Evolutionary conservation across 75 land plant genomes (phyloP).

Genomic region (Isoetes taiwanensis): DNA sequence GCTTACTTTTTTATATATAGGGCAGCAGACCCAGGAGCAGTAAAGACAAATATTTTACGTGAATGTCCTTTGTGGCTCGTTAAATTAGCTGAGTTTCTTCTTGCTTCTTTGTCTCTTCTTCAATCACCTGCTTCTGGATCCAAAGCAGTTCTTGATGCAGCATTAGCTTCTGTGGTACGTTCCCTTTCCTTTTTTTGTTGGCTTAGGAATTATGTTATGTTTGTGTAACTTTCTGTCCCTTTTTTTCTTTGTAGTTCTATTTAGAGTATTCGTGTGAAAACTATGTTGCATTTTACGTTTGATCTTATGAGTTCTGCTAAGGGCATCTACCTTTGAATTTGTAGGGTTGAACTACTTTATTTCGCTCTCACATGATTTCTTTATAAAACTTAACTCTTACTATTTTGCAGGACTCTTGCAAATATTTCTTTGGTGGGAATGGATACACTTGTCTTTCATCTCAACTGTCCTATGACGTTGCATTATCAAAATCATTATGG

Average conservation of each 20-base stretch:
- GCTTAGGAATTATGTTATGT: neutral
- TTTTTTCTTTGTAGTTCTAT: neutral
- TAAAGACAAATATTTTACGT: constrained; percentile 52
- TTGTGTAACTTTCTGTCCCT: neutral
- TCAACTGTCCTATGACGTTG: constrained; percentile 29
- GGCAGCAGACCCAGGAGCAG: constrained; percentile 82
- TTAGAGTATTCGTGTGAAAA: neutral
- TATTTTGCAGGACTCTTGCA: constrained; percentile 48
- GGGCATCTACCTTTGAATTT: neutral
- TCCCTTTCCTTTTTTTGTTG: constrained; percentile 2
- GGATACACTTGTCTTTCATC: constrained; percentile 46
- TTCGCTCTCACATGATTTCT: neutral
- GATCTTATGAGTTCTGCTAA: neutral
- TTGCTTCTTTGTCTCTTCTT: constrained; percentile 35
- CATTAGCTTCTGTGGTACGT: constrained; percentile 66
- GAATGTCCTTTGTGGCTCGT: constrained; percentile 53
- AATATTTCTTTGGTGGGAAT: constrained; percentile 64
- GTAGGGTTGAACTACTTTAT: neutral
- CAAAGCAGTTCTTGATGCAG: constrained; percentile 55
- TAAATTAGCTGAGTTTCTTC: constrained; percentile 18
- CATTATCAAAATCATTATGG: constrained; percentile 48
- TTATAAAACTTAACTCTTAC: neutral
- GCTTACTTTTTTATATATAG: constrained; percentile 13
- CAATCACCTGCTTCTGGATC: constrained; percentile 49
- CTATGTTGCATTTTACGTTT: neutral